Base-by-base conservation (phyloP, 2,329 filamentous ascomycete genomes). In the Aureobasidium sp. region DNA sequence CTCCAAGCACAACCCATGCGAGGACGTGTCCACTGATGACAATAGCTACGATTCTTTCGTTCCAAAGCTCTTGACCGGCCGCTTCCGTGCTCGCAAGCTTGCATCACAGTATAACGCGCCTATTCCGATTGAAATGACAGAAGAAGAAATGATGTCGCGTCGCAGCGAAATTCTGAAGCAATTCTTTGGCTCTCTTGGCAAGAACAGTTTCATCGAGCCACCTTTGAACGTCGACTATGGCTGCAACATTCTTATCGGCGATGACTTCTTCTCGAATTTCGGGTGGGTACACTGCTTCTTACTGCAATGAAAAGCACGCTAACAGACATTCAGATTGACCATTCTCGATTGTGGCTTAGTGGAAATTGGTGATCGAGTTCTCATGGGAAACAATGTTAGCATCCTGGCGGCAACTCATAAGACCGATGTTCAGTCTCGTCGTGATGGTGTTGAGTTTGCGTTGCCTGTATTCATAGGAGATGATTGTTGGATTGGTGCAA, bases 401-500 rank as follows among this genome's bases (percentile, higher is more conserved):
- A 84, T 88, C 25, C 85, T 84, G 53, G 80, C 83, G 0, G 86
- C 85, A 0, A 86, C 82, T 23, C 86, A 88, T 67, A 83, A 86
- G 66, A 78, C 80, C 0, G 83, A 85, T 47, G 83, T 87, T 7
- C 77, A 81, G 56, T 81, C 78, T 42, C 78, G 84, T 9, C 73
- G 79, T 16, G 80, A 84, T 10, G 79, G 83, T 29, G 76, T 86
- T 11, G 85, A 88, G 68, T 86, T 81, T 66, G 82, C 83, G 0
- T 77, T 77, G 42, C 81, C 81, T 0, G 81, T 87, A 0, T 77
- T 76, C 18, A 89, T 97, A 62, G 93, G 91, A 0, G 90, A 94
- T 69, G 94, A 97, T 80, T 93, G 92, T 78, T 94, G 93, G 93
- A 79, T 95, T 36, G 92, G 90, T 1, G 92, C 92, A 0, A 91